Percentiles rank a stretch among this genome's conserved stretches.
Evolutionary conservation across 1,284 basidiomycete genomes (phyloP).

Genomic region (Macrocystidia cucumis): DNA sequence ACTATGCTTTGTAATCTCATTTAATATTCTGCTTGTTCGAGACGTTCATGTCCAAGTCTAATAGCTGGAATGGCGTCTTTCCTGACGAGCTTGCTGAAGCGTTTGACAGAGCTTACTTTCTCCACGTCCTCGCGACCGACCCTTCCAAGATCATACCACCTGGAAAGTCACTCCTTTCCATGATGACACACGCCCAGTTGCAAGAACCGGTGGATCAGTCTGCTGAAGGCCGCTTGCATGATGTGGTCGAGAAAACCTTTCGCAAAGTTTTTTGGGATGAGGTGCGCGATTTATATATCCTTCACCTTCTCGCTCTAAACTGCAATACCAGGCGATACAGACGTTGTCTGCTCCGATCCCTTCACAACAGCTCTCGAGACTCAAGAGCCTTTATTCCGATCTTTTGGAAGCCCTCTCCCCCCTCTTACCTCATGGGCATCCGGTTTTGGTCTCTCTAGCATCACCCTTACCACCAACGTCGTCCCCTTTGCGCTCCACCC

Average conservation of each 20-base stretch:
- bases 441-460: constrained; percentile 39
- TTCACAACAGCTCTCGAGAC: constrained; percentile 29
- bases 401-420: constrained; percentile 39
- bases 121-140: constrained; percentile 55
- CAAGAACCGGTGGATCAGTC: constrained; percentile 11
- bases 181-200: constrained; percentile 31
- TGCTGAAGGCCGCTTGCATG: constrained; percentile 27
- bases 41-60: too few relatives aligned
- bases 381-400: constrained; percentile 47
- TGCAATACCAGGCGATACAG: constrained; percentile 25
- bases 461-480: constrained; percentile 57
- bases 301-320: background rate
- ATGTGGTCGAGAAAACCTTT: constrained; percentile 45
- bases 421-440: constrained; percentile 45
- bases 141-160: constrained; percentile 51
- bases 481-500: constrained; percentile 50
- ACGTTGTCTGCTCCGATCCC: constrained; percentile 27
- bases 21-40: too few relatives aligned
- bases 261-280: constrained; percentile 68
- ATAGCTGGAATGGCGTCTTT: too few relatives aligned
- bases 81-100: constrained; percentile 45
- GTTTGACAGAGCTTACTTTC: constrained; percentile 51
- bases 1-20: too few relatives aligned
- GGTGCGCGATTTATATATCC: constrained; percentile 25
- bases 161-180: constrained; percentile 61